phyloP scores from a whole-genome alignment of 345 rosid species.

The Brassica napus region DNA sequence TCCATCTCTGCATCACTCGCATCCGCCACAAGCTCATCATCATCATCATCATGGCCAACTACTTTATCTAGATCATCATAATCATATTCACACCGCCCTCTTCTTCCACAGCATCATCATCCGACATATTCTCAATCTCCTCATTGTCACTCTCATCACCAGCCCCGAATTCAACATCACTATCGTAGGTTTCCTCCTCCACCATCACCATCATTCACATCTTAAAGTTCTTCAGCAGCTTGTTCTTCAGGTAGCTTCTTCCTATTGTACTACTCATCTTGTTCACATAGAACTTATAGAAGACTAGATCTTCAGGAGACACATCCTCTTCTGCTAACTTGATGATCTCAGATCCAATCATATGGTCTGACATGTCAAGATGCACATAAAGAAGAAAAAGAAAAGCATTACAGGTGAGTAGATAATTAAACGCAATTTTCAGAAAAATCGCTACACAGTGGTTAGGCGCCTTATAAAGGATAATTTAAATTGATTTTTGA shows the following conservation, averaged over 20 bases:
- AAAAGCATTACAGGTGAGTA: neutral
- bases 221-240: slow-evolving; percentile 70
- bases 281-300: slow-evolving; percentile 85
- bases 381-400: slow-evolving; percentile 23
- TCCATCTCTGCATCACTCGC: slow-evolving; percentile 70
- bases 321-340: slow-evolving; percentile 83
- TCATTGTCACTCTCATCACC: slow-evolving; percentile 88
- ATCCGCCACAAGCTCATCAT: slow-evolving; percentile 65
- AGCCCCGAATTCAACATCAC: slow-evolving; percentile 57
- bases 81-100: slow-evolving; percentile 47
- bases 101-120: slow-evolving; percentile 35
- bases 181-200: slow-evolving; percentile 47
- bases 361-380: slow-evolving; percentile 76
- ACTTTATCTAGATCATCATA: slow-evolving; percentile 74
- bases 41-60: slow-evolving; percentile 55
- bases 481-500: no score
- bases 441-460: no score
- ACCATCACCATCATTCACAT: slow-evolving; percentile 56
- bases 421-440: neutral
- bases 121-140: slow-evolving; percentile 79
- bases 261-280: slow-evolving; percentile 71
- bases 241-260: slow-evolving; percentile 65
- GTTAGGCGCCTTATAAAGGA: no score
- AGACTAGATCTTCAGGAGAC: slow-evolving; percentile 87
- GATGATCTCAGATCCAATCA: slow-evolving; percentile 79